Base-by-base conservation (phyloP, 1,284 basidiomycete species). In the Microbotryum saponariae region DNA sequence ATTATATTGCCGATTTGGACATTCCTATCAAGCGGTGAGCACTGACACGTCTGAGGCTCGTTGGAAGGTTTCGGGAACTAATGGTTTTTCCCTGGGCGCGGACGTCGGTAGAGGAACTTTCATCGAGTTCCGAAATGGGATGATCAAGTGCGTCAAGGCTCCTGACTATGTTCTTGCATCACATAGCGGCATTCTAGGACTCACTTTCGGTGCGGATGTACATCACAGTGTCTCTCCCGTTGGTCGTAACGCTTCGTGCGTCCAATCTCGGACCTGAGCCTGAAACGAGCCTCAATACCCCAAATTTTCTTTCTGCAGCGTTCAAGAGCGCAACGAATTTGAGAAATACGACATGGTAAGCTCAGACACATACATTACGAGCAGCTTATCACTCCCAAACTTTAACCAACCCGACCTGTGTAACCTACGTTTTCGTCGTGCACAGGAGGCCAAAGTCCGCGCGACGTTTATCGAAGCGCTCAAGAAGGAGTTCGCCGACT, bases 81-180 rank as follows among this genome's bases (percentile, higher is more conserved):
- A 52, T 37, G n/a, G 45, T 25, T 31, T 49, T 37, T 37, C 1
- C 16, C 16, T 21, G 37, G 27, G 23, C 29, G 4, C 23, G 18
- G 16, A 20, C 21, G 14, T 29, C 29, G 29, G 9, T 70, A 94
- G 91, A 60, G 93, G 93, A 54, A 97, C 92, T 4, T 97, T 97
- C 74, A 79, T 98, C 68, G 94, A 98, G 77, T 97, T 94, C 79
- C 82, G 94, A 59, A 91, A 87, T 65, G 96, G 94, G 27, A 98
- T 98, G 94, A 82, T 98, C 77, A 99, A 99, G 67, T 68, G 37
- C 51, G 64, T 46, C 5, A 10, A 4, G 8, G 23, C 4, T 4
- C n/a, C 12, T 23, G 46, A n/a, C 20, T 10, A 1, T 21, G 5
- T 20, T 31, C 29, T 8, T 8, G 21, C 12, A 6, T 45, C 1